Base-by-base conservation (phyloP, 768 basidiomycete species). In the Agaricus subrufescens region DNA sequence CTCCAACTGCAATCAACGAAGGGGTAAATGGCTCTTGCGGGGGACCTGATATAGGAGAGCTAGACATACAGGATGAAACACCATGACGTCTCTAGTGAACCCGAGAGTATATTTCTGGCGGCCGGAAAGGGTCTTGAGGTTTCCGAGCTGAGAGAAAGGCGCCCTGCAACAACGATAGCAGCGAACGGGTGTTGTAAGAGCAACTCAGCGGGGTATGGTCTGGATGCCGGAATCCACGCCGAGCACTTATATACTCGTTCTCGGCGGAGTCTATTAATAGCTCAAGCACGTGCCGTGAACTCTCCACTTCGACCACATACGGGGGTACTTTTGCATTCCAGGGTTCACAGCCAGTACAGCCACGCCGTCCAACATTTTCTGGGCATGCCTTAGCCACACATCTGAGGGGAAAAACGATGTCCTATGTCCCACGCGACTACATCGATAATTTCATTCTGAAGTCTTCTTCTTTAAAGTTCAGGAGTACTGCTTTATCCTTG, bases 1-100 rank as follows among this genome's bases (percentile, higher is more conserved):
- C 58, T 86, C 82, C 65, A 88, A 83, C 80, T 81, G 56, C 30
- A 30, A 23, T 42, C 27, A 47, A 50, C 65, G 56, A 61, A 64
- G 42, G 34, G 2, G 34, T 34, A 34, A 34, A 34, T 34, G 34
- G 1, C 34, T 11, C 11, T 34, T 7, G 46, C 48, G 29, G 54
- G 49, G 38, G 25, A 40, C 53, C 59, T 58, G 40, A 44, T 15
- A 12, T 57, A 51, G 47, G 30, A 51, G 56, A 55, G 26, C 43
- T 8, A 49, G 48, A 67, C 78, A 60, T 55, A 83, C 82, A 43
- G 79, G 81, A 60, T 80, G 66, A 60, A 82, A 82, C 38, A 63
- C 56, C 79, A 82, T 81, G 69, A 62, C 63, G 68, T 68, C 61
- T 59, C 62, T 50, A 31, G 12, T 45, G 29, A 42, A 50, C 30